These are phyloP conservation scores for Gloeopeniophorella convolvens DNA, from an alignment of 768 basidiomycete species.

Conservation along the genomic window DNA sequence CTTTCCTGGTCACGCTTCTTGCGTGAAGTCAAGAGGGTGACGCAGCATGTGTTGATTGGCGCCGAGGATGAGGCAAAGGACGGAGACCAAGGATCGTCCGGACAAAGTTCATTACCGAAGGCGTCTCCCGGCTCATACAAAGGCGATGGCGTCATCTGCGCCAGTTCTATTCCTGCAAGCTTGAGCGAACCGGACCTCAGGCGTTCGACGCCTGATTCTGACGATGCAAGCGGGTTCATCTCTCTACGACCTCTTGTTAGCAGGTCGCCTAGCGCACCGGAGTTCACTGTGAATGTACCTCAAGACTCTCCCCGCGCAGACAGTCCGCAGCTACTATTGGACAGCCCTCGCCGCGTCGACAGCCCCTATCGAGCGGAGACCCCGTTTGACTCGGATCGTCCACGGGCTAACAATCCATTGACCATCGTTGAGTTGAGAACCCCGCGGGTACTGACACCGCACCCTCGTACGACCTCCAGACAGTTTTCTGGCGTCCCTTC, in stretches of 20 bases:
- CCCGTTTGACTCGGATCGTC: too few relatives aligned
- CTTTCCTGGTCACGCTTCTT: not conserved
- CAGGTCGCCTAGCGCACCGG: not conserved
- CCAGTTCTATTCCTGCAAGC: not conserved
- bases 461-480: not conserved
- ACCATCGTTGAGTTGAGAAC: not conserved
- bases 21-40: not conserved
- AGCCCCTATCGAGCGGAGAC: not conserved
- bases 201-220: not conserved
- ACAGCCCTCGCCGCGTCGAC: not conserved
- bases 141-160: not conserved
- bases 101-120: not conserved
- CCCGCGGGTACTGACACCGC: not conserved
- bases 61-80: not conserved
- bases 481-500: not conserved
- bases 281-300: not conserved
- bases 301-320: not conserved
- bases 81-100: not conserved
- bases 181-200: not conserved
- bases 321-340: not conserved
- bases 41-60: not conserved
- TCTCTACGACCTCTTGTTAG: not conserved
- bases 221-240: not conserved
- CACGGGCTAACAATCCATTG: not conserved
- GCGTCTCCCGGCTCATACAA: not conserved